These are phyloP conservation scores for Adansonia digitata DNA, from an alignment of 345 rosid species.

Conservation along the genomic window DNA sequence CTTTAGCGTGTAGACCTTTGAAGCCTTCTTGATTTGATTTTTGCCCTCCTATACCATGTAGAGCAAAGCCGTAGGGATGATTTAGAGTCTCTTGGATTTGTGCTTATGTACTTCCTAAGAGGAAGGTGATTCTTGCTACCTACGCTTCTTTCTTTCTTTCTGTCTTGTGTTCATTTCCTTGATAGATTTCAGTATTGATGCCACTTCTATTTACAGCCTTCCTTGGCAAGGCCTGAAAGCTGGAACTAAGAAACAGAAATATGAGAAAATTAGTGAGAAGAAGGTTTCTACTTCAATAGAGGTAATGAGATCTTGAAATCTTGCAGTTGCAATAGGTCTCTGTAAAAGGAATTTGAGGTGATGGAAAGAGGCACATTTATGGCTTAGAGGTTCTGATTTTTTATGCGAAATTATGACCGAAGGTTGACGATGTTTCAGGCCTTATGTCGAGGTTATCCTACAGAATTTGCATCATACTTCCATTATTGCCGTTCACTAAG, in stretches of 20 bases:
- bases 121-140: constrained; percentile 69
- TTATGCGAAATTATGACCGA: constrained; percentile 10
- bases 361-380: constrained; percentile 50
- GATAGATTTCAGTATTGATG: constrained; percentile 14
- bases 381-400: constrained; percentile 39
- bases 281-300: constrained; percentile 87
- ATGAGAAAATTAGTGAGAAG: constrained; percentile 97
- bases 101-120: constrained; percentile 87
- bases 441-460: constrained; percentile 93
- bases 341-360: constrained; percentile 29
- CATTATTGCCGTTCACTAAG: constrained; percentile 91
- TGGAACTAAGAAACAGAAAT: constrained; percentile 96
- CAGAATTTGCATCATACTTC: constrained; percentile 96
- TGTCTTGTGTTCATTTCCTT: constrained; percentile 7
- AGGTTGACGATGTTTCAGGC: constrained; percentile 43
- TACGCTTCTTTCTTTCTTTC: neutral
- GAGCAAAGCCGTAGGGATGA: constrained; percentile 99
- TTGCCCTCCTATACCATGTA: constrained; percentile 12
- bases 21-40: neutral
- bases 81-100: constrained; percentile 96
- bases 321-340: neutral
- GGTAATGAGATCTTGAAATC: constrained; percentile 21
- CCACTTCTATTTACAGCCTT: constrained; percentile 48
- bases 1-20: neutral
- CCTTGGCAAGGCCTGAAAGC: constrained; percentile 99